Evolutionary conservation across 495 filamentous ascomycete species (phyloP).

Genomic region (Penicillium roqueforti): DNA sequence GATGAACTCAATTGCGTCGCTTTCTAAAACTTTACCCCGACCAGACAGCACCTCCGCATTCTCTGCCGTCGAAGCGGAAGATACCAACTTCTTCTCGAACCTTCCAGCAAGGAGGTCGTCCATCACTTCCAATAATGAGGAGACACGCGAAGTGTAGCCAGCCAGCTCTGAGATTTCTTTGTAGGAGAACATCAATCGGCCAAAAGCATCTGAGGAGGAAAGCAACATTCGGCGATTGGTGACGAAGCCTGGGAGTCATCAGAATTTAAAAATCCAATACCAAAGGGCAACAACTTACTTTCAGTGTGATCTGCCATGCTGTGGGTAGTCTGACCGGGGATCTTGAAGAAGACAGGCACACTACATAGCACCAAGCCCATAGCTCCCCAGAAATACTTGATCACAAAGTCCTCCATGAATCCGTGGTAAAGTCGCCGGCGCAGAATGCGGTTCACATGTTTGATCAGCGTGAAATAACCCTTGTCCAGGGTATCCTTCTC

Average conservation of each 20-base stretch:
- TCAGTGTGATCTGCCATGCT: slow-evolving; percentile 91
- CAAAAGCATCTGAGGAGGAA: slow-evolving; percentile 91
- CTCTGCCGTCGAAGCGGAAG: slow-evolving; percentile 71
- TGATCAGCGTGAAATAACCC: slow-evolving; percentile 97
- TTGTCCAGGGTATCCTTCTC: slow-evolving; percentile 98
- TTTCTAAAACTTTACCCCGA: slow-evolving; percentile 72
- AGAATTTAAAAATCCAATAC: background rate
- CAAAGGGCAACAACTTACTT: slow-evolving; percentile 45
- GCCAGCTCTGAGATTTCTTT: slow-evolving; percentile 95
- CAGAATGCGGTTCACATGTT: slow-evolving; percentile 95
- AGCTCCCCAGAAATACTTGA: slow-evolving; percentile 99
- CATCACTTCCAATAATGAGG: slow-evolving; percentile 86
- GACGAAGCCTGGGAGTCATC: slow-evolving; percentile 60
- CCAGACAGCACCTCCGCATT: slow-evolving; percentile 75
- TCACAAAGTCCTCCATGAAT: slow-evolving; percentile 98
- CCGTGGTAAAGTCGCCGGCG: slow-evolving; percentile 87
- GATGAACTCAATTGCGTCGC: slow-evolving; percentile 78
- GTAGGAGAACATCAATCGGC: slow-evolving; percentile 96
- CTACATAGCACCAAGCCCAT: slow-evolving; percentile 91
- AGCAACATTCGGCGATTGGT: slow-evolving; percentile 90
- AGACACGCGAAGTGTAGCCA: slow-evolving; percentile 87
- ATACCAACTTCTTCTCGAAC: slow-evolving; percentile 94
- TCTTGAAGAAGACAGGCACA: slow-evolving; percentile 90
- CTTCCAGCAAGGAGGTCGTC: slow-evolving; percentile 82
- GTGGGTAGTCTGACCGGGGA: slow-evolving; percentile 67